Base-by-base conservation (phyloP, 1,139 yeast genomes). In the Hanseniaspora uvarum region DNA sequence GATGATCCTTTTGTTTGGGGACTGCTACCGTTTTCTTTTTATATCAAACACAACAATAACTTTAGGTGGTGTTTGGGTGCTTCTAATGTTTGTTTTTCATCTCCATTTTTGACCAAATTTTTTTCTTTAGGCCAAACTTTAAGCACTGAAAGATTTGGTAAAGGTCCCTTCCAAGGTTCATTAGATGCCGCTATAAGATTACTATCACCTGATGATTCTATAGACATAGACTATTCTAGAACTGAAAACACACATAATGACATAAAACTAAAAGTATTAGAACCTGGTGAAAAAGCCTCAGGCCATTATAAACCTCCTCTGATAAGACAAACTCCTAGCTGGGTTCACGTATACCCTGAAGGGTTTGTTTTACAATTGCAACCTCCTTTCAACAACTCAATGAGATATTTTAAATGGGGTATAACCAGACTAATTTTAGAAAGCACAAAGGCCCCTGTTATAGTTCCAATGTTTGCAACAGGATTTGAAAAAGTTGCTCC, bases 341-440 rank as follows among this genome's bases (percentile, higher is more conserved):
- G 98, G 98, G 79, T 92, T 57, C 97, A 92, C 66, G 81, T 89
- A 5, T 92, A 87, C 67, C 98, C 98, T 0, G 98, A 92, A 66
- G 96, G 95, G 0, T 86, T 83, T 65, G 97, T 92, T 1, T 76
- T 92, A 53, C 98, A 92, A 66, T 72, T 89, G 31, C 76, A 81
- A 58, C 81, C 81, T 43, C 96, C 96, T 1, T 80, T 78, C 65
- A 73, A 76, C 54, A 83, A 86, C 61, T 86, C 96, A 4, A 85
- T 92, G 89, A 73, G 96, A 58, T 92, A 86, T 67, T 92, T 92
- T 73, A 84, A 87, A 65, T 92, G 98, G 98, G 98, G 98, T 0
- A 81, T 88, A 0, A 77, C 95, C 2, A 74, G 98, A 60, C 67
- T 89, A 60, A 74, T 92, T 4, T 70, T 92, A 54, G 98, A 92